Conservation (phyloP, 176 grass and related monocot species). For the Tillandsia leiboldiana region DNA sequence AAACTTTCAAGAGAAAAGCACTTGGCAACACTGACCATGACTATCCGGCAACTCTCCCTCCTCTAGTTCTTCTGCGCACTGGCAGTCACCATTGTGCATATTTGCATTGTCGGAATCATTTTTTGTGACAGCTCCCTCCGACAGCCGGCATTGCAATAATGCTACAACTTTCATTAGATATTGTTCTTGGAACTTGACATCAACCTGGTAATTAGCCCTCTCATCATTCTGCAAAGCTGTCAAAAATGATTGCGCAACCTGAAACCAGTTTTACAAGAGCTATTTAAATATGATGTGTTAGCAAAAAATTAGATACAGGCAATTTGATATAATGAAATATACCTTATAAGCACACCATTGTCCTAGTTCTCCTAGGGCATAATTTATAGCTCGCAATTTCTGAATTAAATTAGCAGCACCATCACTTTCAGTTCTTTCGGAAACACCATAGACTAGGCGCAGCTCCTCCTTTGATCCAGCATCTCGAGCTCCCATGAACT, state of each 20-base stretch:
- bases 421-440: slow-evolving; percentile 98
- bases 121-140: slow-evolving; percentile 62
- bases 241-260: slow-evolving; percentile 92
- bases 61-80: slow-evolving; percentile 63
- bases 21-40: slow-evolving; percentile 46
- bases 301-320: background rate
- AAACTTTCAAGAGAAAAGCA: background rate
- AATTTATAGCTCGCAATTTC: slow-evolving; percentile 92
- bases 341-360: slow-evolving; percentile 99
- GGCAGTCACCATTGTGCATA: slow-evolving; percentile 33
- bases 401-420: slow-evolving; percentile 98
- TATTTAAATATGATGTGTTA: background rate
- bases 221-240: slow-evolving; percentile 95
- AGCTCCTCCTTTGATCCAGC: slow-evolving; percentile 91
- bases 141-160: slow-evolving; percentile 78
- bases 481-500: slow-evolving; percentile 99
- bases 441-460: slow-evolving; percentile 96
- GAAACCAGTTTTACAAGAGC: slow-evolving; percentile 23
- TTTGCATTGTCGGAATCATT: slow-evolving; percentile 34
- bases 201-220: slow-evolving; percentile 92
- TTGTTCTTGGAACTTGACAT: slow-evolving; percentile 97
- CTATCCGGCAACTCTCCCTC: slow-evolving; percentile 90
- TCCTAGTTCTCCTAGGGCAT: slow-evolving; percentile 94
- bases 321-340: slow-evolving; percentile 12
- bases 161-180: slow-evolving; percentile 85